These are phyloP conservation scores for Cryphonectria parasitica DNA, from an alignment of 2,329 filamentous ascomycete species.

Conservation along the genomic window DNA sequence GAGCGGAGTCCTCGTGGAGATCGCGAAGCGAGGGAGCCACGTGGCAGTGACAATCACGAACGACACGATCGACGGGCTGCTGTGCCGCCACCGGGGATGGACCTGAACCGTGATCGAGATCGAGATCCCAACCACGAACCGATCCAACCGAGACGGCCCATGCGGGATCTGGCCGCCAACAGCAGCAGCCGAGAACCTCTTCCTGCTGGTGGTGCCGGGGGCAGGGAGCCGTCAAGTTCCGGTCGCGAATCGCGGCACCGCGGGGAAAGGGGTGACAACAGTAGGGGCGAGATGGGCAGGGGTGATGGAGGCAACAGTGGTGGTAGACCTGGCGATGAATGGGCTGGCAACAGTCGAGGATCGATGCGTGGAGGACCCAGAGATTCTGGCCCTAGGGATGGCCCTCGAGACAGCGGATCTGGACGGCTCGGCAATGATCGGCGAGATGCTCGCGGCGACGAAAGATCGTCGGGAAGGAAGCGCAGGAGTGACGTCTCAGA, in stretches of 20 bases:
- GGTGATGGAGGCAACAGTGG: conserved; percentile 38
- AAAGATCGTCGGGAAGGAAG: conserved; percentile 41
- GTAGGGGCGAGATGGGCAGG: conserved; percentile 36
- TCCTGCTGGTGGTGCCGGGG: conserved; percentile 23
- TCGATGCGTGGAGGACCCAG: conserved; percentile 40
- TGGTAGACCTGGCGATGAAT: conserved; percentile 40
- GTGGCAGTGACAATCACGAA: conserved; percentile 43
- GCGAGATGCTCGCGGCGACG: conserved; percentile 43
- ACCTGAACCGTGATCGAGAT: conserved; percentile 33
- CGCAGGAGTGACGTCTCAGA: conserved; percentile 54
- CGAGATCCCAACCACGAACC: conserved; percentile 34
- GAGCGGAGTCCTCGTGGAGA: conserved; percentile 54
- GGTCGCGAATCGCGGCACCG: conserved; percentile 38
- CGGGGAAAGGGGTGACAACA: conserved; percentile 37
- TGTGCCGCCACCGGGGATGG: conserved; percentile 31
- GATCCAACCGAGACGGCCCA: conserved; percentile 33
- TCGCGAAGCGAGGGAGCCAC: conserved; percentile 41
- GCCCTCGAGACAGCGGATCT: conserved; percentile 38
- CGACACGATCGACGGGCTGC: conserved; percentile 49
- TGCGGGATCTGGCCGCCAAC: conserved; percentile 32
- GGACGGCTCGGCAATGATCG: conserved; percentile 36
- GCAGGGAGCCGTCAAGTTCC: conserved; percentile 34
- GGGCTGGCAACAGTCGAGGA: conserved; percentile 40
- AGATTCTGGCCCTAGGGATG: conserved; percentile 36
- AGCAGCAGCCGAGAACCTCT: conserved; percentile 33